Evolutionary conservation across 169 alveolate genomes (phyloP).

Genomic region (Eimeria acervulina): DNA sequence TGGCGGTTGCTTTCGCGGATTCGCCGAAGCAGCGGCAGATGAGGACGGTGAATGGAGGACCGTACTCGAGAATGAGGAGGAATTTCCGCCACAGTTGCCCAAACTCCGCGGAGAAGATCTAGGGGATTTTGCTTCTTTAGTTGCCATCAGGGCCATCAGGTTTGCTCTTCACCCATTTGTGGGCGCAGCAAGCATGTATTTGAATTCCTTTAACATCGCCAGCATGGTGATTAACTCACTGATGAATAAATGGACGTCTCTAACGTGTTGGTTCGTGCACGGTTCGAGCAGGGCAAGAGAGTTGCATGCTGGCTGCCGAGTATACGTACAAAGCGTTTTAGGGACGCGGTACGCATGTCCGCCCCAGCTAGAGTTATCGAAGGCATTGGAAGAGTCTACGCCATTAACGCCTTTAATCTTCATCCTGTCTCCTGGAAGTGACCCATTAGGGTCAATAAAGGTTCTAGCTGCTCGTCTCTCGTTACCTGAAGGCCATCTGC

Average conservation of each 20-base stretch:
- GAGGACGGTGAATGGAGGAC: conserved; percentile 57
- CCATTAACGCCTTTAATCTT: conserved; percentile 95
- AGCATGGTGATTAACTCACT: background rate
- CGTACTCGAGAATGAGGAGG: background rate
- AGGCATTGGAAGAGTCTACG: conserved; percentile 93
- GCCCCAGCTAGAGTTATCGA: conserved; percentile 95
- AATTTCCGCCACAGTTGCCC: conserved; percentile 24
- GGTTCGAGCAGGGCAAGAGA: conserved; percentile 46
- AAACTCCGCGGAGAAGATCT: conserved; percentile 31
- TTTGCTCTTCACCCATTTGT: background rate
- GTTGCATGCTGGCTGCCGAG: conserved; percentile 42
- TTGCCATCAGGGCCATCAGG: conserved; percentile 57
- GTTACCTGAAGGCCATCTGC: conserved; percentile 82
- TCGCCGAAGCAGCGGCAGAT: conserved; percentile 44
- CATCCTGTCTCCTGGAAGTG: conserved; percentile 97
- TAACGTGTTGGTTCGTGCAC: background rate
- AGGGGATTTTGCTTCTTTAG: conserved; percentile 48
- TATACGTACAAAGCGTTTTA: conserved; percentile 87
- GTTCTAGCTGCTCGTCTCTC: conserved; percentile 89
- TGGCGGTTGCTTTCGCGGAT: conserved; percentile 57
- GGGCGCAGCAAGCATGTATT: background rate
- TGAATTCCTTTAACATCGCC: background rate
- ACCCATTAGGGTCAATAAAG: conserved; percentile 94
- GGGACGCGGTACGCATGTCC: conserved; percentile 93
- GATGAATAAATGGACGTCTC: background rate